phyloP scores from a whole-genome alignment of 257 asterid species.

The Salvia splendens region DNA sequence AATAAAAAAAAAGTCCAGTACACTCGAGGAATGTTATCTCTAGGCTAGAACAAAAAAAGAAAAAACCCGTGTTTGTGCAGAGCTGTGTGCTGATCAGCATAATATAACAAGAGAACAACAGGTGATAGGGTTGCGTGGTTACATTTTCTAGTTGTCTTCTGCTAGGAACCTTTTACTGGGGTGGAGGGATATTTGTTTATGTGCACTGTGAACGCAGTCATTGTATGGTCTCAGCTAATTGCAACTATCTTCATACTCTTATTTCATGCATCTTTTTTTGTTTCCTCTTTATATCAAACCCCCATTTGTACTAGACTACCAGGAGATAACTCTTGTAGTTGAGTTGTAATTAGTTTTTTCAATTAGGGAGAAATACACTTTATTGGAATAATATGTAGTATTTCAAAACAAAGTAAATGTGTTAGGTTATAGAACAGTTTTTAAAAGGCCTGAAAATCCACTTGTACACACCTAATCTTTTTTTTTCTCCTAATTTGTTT shows the following conservation, averaged over 20 bases:
- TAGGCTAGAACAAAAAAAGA: too few species aligned
- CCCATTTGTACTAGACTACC: neutral
- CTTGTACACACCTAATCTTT: neutral
- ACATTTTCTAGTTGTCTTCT: conserved; percentile 1
- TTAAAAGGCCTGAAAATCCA: neutral
- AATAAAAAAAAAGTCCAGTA: too few species aligned
- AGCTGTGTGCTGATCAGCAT: conserved; percentile 76
- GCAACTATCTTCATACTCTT: conserved; percentile 8
- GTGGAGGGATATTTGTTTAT: neutral
- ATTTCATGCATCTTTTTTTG: neutral
- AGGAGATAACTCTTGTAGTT: neutral
- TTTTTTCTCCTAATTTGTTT: neutral
- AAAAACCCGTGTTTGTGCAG: conserved; percentile 93
- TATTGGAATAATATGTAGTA: neutral
- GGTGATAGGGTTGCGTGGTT: conserved; percentile 41
- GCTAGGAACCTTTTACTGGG: conserved; percentile 1
- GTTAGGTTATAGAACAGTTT: neutral
- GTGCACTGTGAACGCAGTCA: neutral
- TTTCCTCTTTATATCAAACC: conserved; percentile 6
- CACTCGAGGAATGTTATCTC: too few species aligned
- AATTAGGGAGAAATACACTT: neutral
- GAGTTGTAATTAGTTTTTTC: neutral
- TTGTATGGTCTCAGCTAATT: neutral
- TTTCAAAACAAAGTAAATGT: neutral
- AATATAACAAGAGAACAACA: conserved; percentile 78